Conservation (phyloP, 2,329 filamentous ascomycete species). For the Decorospora gaudefroyi region DNA sequence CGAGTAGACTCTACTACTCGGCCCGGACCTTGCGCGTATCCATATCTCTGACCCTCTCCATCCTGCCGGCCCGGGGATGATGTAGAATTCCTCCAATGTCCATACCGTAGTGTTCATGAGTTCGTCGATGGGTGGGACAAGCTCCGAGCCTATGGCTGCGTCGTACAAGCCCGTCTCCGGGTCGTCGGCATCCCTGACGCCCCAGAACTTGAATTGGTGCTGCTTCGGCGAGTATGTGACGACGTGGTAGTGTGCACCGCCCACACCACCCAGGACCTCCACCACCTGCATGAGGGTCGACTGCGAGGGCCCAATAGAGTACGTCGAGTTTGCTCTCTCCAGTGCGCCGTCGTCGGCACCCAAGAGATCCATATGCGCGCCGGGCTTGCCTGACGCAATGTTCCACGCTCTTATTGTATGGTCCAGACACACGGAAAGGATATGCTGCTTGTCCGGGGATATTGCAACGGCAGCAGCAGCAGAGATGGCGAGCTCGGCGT, state of each 20-base stretch:
- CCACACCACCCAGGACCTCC: slow-evolving; percentile 57
- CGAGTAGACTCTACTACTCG: slow-evolving; percentile 67
- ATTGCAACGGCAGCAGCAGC: slow-evolving; percentile 64
- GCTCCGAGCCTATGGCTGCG: slow-evolving; percentile 64
- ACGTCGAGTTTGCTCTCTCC: slow-evolving; percentile 68
- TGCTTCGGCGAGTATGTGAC: slow-evolving; percentile 88
- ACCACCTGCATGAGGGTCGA: slow-evolving; percentile 76
- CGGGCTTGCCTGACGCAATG: slow-evolving; percentile 75
- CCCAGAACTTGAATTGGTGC: slow-evolving; percentile 94
- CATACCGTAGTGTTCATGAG: slow-evolving; percentile 57
- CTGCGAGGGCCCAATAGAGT: slow-evolving; percentile 78
- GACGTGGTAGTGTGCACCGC: slow-evolving; percentile 62
- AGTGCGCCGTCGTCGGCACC: slow-evolving; percentile 61
- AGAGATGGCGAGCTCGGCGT: slow-evolving; percentile 64
- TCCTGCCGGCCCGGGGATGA: slow-evolving; percentile 44
- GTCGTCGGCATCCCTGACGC: slow-evolving; percentile 65
- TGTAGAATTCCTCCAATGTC: slow-evolving; percentile 55
- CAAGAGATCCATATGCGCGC: slow-evolving; percentile 77
- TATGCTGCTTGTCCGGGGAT: slow-evolving; percentile 56
- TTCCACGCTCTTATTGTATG: slow-evolving; percentile 92
- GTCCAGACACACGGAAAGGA: slow-evolving; percentile 85
- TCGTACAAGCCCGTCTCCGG: slow-evolving; percentile 68
- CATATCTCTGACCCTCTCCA: slow-evolving; percentile 53
- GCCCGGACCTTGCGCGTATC: slow-evolving; percentile 60
- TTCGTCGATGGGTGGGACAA: slow-evolving; percentile 65